These are phyloP conservation scores for Penicillium bialowiezense DNA, from an alignment of 495 filamentous ascomycete species.

Conservation along the genomic window DNA sequence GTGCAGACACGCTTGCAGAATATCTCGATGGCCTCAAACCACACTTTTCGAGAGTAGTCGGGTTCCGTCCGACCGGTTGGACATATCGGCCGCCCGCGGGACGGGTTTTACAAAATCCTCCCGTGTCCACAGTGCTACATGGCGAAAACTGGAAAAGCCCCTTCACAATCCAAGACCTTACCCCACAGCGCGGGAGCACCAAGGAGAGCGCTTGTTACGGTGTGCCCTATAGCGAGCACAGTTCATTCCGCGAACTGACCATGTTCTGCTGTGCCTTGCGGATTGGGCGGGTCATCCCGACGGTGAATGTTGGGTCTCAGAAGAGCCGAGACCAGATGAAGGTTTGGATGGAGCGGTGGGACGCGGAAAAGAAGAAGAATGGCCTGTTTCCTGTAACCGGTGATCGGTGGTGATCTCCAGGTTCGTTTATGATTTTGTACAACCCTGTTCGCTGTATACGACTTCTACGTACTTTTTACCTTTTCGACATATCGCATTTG, in stretches of 20 bases:
- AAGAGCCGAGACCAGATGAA: slow-evolving; percentile 80
- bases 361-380: slow-evolving; percentile 75
- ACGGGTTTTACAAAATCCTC: slow-evolving; percentile 60
- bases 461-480: neutral
- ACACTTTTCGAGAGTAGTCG: slow-evolving; percentile 82
- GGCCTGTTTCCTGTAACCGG: slow-evolving; percentile 56
- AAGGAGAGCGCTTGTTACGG: slow-evolving; percentile 76
- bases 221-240: slow-evolving; percentile 94
- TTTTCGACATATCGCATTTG: neutral
- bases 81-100: slow-evolving; percentile 73
- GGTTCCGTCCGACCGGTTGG: slow-evolving; percentile 90
- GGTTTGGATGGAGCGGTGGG: slow-evolving; percentile 85
- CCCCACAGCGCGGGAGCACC: slow-evolving; percentile 75
- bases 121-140: slow-evolving; percentile 67
- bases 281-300: slow-evolving; percentile 87
- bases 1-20: slow-evolving; percentile 79
- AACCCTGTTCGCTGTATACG: neutral
- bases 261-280: slow-evolving; percentile 86
- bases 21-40: slow-evolving; percentile 77
- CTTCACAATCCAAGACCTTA: slow-evolving; percentile 63
- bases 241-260: slow-evolving; percentile 87
- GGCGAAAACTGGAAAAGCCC: slow-evolving; percentile 67
- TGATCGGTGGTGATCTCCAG: slow-evolving; percentile 21
- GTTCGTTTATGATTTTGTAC: neutral
- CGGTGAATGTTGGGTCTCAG: slow-evolving; percentile 81